phyloP scores from a whole-genome alignment of 495 filamentous ascomycete genomes.

The Penicillium pancosmium region DNA sequence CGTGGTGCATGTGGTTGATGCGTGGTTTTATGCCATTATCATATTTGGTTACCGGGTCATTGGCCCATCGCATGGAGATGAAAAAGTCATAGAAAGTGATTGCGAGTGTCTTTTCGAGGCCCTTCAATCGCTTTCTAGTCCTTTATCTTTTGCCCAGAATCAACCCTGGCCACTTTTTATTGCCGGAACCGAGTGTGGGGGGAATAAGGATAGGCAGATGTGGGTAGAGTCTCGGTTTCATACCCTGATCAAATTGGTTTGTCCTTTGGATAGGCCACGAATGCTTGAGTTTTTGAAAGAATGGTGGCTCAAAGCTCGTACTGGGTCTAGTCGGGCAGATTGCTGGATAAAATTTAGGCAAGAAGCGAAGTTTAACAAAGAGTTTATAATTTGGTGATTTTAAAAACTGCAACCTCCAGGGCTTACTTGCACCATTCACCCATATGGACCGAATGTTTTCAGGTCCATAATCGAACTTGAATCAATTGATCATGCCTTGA shows the following conservation, averaged over 20 bases:
- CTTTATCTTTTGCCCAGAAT: not conserved
- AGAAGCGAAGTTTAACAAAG: not conserved
- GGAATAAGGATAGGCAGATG: not conserved
- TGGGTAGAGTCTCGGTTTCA: not conserved
- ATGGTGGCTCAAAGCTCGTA: not conserved
- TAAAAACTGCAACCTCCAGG: not conserved
- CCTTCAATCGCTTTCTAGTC: not conserved
- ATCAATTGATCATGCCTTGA: not conserved
- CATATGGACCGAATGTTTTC: not conserved
- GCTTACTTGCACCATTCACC: not conserved
- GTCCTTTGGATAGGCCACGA: not conserved
- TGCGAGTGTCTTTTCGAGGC: not conserved
- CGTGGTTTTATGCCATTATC: not conserved
- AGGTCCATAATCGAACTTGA: no score
- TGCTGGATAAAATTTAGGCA: not conserved
- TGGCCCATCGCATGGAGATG: not conserved
- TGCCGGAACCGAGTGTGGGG: not conserved
- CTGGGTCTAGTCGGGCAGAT: not conserved
- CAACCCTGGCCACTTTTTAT: constrained; percentile 1
- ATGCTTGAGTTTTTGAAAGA: not conserved
- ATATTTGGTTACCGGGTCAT: not conserved
- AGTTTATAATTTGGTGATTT: not conserved
- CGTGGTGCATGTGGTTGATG: not conserved
- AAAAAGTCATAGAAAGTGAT: not conserved
- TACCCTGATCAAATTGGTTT: not conserved